Conservation (phyloP, 306 rosid species). For the Potentilla sterilis region DNA sequence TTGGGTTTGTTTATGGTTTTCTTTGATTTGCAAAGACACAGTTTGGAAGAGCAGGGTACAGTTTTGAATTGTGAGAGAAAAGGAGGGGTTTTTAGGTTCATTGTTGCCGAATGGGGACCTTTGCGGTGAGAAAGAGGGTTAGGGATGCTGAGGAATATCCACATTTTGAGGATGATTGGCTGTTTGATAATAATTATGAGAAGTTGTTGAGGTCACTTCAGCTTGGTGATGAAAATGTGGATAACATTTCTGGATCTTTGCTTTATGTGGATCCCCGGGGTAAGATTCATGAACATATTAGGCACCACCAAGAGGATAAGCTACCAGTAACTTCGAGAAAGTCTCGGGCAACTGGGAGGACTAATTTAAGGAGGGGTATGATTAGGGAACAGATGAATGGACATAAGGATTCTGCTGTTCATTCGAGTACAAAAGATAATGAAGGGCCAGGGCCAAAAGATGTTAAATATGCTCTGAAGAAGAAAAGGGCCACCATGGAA, state of each 20-base stretch:
- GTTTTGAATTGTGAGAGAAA: not conserved
- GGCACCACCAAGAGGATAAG: too few species aligned
- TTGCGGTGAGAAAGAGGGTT: not conserved
- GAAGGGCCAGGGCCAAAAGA: not conserved
- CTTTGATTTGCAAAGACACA: not conserved
- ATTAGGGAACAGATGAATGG: too few species aligned
- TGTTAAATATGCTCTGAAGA: not conserved
- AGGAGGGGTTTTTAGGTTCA: not conserved
- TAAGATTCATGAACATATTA: too few species aligned
- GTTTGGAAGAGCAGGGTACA: not conserved
- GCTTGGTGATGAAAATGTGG: conserved; percentile 3
- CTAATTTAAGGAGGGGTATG: too few species aligned
- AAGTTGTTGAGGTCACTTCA: not conserved
- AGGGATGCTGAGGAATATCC: not conserved
- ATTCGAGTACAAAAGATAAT: too few species aligned
- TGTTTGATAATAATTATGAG: not conserved
- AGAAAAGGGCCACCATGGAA: not conserved
- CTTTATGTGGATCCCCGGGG: not conserved
- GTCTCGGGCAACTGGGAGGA: not conserved
- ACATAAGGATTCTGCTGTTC: too few species aligned
- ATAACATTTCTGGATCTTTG: conserved; percentile 4
- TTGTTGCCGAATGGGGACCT: not conserved
- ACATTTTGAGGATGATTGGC: not conserved
- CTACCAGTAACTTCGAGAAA: not conserved
- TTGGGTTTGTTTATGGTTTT: not conserved